Conservation (phyloP, 306 rosid species). For the Quercus bicolor region DNA sequence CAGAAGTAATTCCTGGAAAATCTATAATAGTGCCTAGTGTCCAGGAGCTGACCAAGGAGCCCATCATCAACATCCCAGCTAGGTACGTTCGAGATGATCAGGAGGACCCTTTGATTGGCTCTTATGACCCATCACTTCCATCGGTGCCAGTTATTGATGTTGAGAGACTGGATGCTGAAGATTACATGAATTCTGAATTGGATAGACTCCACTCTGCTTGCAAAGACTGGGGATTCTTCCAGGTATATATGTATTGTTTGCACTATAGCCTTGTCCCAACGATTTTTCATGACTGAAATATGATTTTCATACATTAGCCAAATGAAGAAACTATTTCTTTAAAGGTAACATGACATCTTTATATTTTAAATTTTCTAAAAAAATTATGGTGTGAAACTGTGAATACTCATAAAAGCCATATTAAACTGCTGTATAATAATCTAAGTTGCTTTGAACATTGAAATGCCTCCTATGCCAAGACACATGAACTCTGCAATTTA, state of each 20-base stretch:
- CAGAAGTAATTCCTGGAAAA: conserved; percentile 23
- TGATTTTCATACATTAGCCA: no score
- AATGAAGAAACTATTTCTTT: no score
- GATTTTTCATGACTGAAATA: no score
- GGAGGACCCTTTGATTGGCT: conserved; percentile 1
- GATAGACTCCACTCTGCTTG: conserved; percentile 21
- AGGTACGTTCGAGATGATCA: conserved; percentile 8
- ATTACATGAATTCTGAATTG: conserved; percentile 13
- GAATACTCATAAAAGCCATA: no score
- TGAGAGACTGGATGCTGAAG: background rate
- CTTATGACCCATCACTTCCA: background rate
- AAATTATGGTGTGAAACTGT: no score
- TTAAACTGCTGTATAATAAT: no score
- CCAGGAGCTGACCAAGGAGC: conserved; percentile 26
- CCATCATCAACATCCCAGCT: conserved; percentile 11
- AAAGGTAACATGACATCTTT: no score
- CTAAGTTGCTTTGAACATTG: no score
- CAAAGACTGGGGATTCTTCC: conserved; percentile 38
- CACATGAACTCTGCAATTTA: no score
- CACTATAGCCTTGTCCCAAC: no score
- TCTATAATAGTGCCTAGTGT: conserved; percentile 37
- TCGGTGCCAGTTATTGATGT: conserved; percentile 28
- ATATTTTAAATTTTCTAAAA: no score
- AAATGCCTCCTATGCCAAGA: no score
- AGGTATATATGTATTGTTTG: conserved; percentile 8